These are phyloP conservation scores for Pinus tabuliformis DNA, from an alignment of 75 land plant genomes.

Conservation along the genomic window DNA sequence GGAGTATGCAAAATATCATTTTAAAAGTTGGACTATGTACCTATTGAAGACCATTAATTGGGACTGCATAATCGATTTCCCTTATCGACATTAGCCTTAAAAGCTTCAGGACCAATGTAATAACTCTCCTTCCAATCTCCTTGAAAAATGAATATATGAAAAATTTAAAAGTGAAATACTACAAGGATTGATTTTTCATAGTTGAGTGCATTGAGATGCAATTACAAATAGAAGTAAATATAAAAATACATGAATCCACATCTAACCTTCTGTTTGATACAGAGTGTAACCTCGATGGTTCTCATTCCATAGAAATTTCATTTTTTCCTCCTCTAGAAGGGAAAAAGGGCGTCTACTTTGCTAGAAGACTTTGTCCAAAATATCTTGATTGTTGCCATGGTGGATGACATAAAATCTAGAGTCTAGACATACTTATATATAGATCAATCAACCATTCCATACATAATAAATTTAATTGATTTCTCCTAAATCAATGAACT, in stretches of 20 bases:
- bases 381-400: conserved; percentile 65
- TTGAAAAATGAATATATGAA: conserved; percentile 13
- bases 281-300: conserved; percentile 79
- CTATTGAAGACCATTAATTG: conserved; percentile 86
- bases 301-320: conserved; percentile 45
- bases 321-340: conserved; percentile 65
- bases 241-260: not conserved
- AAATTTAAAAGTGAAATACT: not conserved
- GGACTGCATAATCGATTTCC: conserved; percentile 1
- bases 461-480: not conserved
- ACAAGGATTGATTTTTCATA: not conserved
- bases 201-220: not conserved
- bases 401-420: conserved; percentile 81
- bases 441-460: not conserved
- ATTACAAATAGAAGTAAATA: not conserved
- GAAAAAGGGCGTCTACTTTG: conserved; percentile 69
- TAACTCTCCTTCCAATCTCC: conserved; percentile 95
- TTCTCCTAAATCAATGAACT: not conserved
- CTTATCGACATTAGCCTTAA: not conserved
- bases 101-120: conserved; percentile 57
- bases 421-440: conserved; percentile 70
- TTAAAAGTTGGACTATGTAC: conserved; percentile 17
- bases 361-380: conserved; percentile 50
- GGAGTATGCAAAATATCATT: too few relatives aligned
- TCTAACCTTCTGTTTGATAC: conserved; percentile 62